Percentiles rank a stretch among this genome's conserved stretches.
phyloP scores from a whole-genome alignment of 2,329 filamentous ascomycete genomes.

The Corinectria fuckeliana region DNA sequence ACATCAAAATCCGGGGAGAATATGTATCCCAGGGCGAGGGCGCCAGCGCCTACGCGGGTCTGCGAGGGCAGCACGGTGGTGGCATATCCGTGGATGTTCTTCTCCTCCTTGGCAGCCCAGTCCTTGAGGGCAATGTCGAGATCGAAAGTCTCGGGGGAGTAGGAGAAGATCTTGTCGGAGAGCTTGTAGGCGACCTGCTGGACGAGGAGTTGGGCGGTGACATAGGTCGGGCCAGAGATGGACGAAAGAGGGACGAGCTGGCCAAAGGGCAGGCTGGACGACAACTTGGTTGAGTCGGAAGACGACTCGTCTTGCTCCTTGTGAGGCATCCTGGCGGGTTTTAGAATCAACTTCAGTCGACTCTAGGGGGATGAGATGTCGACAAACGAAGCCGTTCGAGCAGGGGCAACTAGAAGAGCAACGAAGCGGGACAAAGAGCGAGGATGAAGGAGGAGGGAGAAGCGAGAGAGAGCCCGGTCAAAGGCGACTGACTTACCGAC shows the following conservation, averaged over 20 bases:
- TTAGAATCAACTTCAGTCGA: conserved; percentile 25
- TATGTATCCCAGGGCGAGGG: conserved; percentile 93
- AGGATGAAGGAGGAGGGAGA: conserved; percentile 16
- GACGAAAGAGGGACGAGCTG: conserved; percentile 60
- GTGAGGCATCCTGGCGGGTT: conserved; percentile 39
- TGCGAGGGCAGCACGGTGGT: conserved; percentile 83
- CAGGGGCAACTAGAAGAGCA: conserved; percentile 18
- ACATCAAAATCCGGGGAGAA: conserved; percentile 97
- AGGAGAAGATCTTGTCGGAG: conserved; percentile 97
- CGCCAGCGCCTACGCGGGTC: conserved; percentile 86
- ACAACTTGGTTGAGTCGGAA: conserved; percentile 50
- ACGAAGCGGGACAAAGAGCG: conserved; percentile 15
- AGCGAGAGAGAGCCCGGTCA: conserved; percentile 23
- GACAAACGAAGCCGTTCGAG: conserved; percentile 26
- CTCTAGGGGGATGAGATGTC: conserved; percentile 32
- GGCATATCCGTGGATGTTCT: conserved; percentile 82
- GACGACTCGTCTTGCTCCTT: conserved; percentile 49
- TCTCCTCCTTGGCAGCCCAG: conserved; percentile 74
- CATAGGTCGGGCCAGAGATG: conserved; percentile 88
- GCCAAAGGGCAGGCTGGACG: conserved; percentile 64
- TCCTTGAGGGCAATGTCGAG: conserved; percentile 81
- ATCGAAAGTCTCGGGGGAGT: conserved; percentile 92
- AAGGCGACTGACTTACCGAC: conserved; percentile 36
- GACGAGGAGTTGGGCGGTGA: conserved; percentile 90
- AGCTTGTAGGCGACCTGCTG: conserved; percentile 96